Evolutionary conservation across 768 basidiomycete species (phyloP), one percentile per base, ranked within the genome.

Genomic region (Amanita muscaria): DNA sequence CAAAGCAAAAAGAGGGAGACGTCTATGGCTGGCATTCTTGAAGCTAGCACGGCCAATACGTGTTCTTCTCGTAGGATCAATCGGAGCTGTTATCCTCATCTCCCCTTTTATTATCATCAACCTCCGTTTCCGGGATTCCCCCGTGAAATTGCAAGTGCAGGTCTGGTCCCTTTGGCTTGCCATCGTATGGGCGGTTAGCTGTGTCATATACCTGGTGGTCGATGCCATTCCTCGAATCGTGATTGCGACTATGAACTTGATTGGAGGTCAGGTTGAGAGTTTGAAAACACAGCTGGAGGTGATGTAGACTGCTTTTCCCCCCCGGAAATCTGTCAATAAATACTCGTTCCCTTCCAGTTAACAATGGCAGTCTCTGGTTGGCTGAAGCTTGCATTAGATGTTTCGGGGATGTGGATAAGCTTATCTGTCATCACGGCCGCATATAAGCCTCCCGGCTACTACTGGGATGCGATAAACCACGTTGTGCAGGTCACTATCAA

Each of bases 361-460:
- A 73, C 72, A 18, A 66, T 81, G 50, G 83, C 84, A 5, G 79
- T 87, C 15, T 74, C 76, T 9, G 67, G 69, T 21, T 87, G 84
- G 83, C 59, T 88, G 21, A 88, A 88, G 56, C 63, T 87, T 6
- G 63, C 72, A 2, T 66, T 88, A 7, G 80, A 81, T 48, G 65
- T 80, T 3, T 59, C 76, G 3, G 85, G 82, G 79, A 72, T 76
- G 38, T 89, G 87, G 87, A 77, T 88, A 50, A 68, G 76, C 16
- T 64, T 88, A 35, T 83, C 81, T 14, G 70, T 77, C 40, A 74
- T 83, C 48, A 74, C 74, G 32, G 59, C 69, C 1, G 61, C 76
- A 18, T 72, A 79, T 52, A 56, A 76, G 3, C 85, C 84, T 10
- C 70, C 78, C 0, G 80, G 77, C 9, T 55, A 61, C 1, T 86